phyloP scores from a whole-genome alignment of 1,139 yeast species.

The Taphrina sp. region DNA sequence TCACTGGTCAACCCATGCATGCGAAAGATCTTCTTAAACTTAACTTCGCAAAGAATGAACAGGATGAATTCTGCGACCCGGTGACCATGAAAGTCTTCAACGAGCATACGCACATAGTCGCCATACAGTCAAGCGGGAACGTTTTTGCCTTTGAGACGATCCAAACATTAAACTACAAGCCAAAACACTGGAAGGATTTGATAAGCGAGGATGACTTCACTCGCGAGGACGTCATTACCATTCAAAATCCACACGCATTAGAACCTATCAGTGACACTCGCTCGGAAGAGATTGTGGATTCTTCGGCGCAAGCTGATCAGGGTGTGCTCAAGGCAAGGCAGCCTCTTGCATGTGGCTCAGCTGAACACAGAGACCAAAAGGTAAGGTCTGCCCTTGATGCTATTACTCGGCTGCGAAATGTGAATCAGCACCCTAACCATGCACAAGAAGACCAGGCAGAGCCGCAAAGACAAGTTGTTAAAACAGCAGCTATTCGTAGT shows the following conservation, averaged over 20 bases:
- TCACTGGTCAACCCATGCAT: slow-evolving; percentile 42
- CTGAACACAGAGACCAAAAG: slow-evolving; percentile 22
- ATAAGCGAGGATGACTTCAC: slow-evolving; percentile 43
- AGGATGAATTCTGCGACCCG: slow-evolving; percentile 44
- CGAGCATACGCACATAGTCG: slow-evolving; percentile 42
- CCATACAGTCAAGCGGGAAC: slow-evolving; percentile 43
- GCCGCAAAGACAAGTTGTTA: background rate
- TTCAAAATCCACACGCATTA: slow-evolving; percentile 38
- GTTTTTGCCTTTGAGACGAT: slow-evolving; percentile 45
- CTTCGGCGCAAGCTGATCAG: slow-evolving; percentile 11
- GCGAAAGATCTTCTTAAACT: slow-evolving; percentile 42
- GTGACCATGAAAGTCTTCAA: slow-evolving; percentile 44
- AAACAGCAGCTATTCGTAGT: background rate
- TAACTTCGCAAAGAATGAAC: slow-evolving; percentile 41
- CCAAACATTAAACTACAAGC: slow-evolving; percentile 43
- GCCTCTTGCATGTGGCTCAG: slow-evolving; percentile 12
- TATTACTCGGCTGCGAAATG: background rate
- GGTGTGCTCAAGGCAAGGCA: background rate
- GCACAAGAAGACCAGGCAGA: too few species aligned
- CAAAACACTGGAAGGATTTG: slow-evolving; percentile 43
- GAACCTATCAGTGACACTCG: background rate
- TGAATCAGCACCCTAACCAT: too few species aligned
- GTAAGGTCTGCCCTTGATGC: slow-evolving; percentile 25
- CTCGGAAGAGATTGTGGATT: too few species aligned
- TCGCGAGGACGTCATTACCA: slow-evolving; percentile 41